Conservation (phyloP, 2,329 filamentous ascomycete species). For the Phialophora chinensis region DNA sequence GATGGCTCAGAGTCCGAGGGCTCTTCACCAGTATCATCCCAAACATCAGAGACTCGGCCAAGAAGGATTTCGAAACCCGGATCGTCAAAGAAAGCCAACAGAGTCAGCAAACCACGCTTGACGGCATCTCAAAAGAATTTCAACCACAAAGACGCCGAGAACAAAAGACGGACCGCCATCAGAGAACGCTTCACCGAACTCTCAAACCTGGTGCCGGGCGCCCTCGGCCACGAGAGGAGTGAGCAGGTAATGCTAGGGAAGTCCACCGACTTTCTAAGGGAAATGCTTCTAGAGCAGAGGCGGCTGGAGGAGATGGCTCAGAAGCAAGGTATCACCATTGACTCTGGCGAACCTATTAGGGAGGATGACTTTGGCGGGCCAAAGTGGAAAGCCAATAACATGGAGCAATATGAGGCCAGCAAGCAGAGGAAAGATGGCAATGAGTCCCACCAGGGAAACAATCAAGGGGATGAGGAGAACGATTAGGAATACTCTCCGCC, state of each 20-base stretch:
- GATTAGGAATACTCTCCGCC: slow-evolving; percentile 1
- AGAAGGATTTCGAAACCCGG: slow-evolving; percentile 10
- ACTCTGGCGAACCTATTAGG: slow-evolving; percentile 25
- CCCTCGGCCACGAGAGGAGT: slow-evolving; percentile 81
- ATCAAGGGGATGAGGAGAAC: slow-evolving; percentile 27
- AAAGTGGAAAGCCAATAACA: slow-evolving; percentile 32
- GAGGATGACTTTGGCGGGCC: slow-evolving; percentile 38
- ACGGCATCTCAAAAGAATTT: slow-evolving; percentile 74
- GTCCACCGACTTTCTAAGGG: slow-evolving; percentile 69
- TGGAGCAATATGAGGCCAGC: slow-evolving; percentile 36
- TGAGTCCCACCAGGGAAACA: slow-evolving; percentile 5
- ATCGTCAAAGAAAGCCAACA: slow-evolving; percentile 33
- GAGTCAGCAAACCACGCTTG: slow-evolving; percentile 65
- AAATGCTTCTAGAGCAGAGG: slow-evolving; percentile 65
- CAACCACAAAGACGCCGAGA: slow-evolving; percentile 72
- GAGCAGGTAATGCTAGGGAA: slow-evolving; percentile 81
- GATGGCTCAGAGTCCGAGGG: slow-evolving; percentile 30
- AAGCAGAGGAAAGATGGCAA: slow-evolving; percentile 33
- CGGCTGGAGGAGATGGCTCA: slow-evolving; percentile 57
- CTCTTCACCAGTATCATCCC: slow-evolving; percentile 28
- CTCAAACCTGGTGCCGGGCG: slow-evolving; percentile 77
- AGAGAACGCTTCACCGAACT: slow-evolving; percentile 82
- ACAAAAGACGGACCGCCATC: slow-evolving; percentile 74
- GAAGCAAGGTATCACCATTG: slow-evolving; percentile 32
- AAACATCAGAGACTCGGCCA: slow-evolving; percentile 20